Conservation (phyloP, 805 yeast species). For the Naumovozyma baii region DNA sequence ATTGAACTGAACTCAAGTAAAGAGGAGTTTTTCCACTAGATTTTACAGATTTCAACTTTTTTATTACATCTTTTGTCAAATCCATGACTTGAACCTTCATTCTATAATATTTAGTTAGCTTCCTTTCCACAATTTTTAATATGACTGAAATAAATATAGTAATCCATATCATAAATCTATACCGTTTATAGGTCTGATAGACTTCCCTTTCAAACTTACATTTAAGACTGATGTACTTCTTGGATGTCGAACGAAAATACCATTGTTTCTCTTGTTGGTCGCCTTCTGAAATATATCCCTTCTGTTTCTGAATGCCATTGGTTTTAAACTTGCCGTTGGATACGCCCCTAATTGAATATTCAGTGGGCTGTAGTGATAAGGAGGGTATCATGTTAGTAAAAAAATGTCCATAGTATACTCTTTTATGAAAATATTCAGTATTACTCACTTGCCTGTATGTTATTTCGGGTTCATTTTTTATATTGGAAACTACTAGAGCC, state of each 20-base stretch:
- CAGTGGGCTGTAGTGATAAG: conserved; percentile 29
- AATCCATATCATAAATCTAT: conserved; percentile 15
- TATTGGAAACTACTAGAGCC: conserved; percentile 50
- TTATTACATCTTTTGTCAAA: conserved; percentile 39
- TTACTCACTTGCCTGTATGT: conserved; percentile 66
- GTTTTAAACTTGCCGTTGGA: conserved; percentile 31
- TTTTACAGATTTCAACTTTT: conserved; percentile 37
- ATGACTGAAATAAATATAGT: conserved; percentile 4
- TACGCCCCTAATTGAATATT: conserved; percentile 8
- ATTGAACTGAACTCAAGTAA: conserved; percentile 59
- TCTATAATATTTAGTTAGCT: conserved; percentile 30
- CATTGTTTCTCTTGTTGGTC: conserved; percentile 27
- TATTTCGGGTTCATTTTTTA: conserved; percentile 58
- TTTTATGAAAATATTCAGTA: conserved; percentile 5
- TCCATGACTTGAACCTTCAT: conserved; percentile 37
- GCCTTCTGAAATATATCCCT: conserved; percentile 30
- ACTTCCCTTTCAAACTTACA: conserved; percentile 49
- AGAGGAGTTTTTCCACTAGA: conserved; percentile 25
- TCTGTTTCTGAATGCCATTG: conserved; percentile 33
- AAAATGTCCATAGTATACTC: too few relatives aligned
- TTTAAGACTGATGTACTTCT: conserved; percentile 46
- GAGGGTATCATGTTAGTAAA: conserved; percentile 8
- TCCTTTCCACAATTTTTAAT: conserved; percentile 27
- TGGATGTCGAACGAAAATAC: conserved; percentile 67
- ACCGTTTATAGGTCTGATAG: conserved; percentile 30